Percentiles rank a stretch among this genome's conserved stretches.
These are phyloP conservation scores for Penicillium sp. DNA, from an alignment of 2,329 filamentous ascomycete species.

Conservation along the genomic window DNA sequence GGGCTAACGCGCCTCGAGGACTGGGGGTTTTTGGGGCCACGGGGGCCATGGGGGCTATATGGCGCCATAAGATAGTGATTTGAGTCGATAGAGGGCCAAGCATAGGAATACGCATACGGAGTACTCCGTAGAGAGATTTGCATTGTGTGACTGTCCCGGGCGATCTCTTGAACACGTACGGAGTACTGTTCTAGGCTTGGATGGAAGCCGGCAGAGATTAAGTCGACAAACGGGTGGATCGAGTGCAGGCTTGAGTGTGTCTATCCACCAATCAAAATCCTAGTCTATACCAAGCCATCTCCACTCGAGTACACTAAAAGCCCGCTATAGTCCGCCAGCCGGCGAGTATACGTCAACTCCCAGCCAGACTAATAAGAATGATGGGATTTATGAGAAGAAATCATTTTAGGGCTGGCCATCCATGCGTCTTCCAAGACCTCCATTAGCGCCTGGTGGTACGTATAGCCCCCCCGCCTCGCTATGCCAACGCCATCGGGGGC, in stretches of 20 bases:
- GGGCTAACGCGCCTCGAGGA: neutral
- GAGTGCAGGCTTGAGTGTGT: neutral
- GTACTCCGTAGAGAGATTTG: neutral
- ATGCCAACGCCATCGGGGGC: constrained; percentile 8
- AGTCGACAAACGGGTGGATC: constrained; percentile 8
- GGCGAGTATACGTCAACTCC: constrained; percentile 10
- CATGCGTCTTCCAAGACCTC: neutral
- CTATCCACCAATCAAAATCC: neutral
- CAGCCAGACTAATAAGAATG: neutral
- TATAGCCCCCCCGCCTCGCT: constrained; percentile 12
- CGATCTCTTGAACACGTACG: constrained; percentile 2
- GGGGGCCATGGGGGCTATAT: neutral
- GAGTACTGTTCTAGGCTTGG: constrained; percentile 1
- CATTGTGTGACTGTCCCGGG: neutral
- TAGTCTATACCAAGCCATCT: neutral
- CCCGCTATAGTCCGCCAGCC: neutral
- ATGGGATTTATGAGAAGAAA: neutral
- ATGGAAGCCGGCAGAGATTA: constrained; percentile 9
- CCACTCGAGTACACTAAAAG: neutral
- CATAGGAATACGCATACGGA: neutral
- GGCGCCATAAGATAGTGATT: neutral
- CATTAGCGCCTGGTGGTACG: constrained; percentile 19
- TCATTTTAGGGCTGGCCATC: constrained; percentile 4
- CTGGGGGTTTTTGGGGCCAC: neutral
- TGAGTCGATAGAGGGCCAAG: neutral